phyloP scores from a whole-genome alignment of 352 stramenopile species.

The Blastocystis sp. region DNA sequence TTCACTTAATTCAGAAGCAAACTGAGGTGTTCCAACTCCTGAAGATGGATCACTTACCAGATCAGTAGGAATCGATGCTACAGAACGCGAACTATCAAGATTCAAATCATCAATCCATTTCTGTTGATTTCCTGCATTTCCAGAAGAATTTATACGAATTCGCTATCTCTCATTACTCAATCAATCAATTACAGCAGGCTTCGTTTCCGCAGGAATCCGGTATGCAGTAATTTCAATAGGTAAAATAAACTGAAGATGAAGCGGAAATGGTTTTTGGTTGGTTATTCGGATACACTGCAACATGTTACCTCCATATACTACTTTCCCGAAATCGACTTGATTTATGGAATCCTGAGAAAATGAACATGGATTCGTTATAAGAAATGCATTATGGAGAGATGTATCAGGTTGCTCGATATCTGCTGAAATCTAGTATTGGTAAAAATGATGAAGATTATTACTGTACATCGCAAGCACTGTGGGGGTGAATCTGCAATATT shows the following conservation, averaged over 20 bases:
- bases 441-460: neutral
- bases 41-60: neutral
- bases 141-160: neutral
- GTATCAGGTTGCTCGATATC: neutral
- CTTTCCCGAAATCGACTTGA: neutral
- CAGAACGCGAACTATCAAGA: neutral
- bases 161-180: neutral
- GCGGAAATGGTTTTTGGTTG: neutral
- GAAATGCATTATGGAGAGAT: slow-evolving; percentile 14
- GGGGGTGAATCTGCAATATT: neutral
- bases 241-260: neutral
- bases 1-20: neutral
- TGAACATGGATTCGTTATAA: neutral
- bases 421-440: slow-evolving; percentile 28
- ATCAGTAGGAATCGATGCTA: neutral
- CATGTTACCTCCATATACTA: neutral
- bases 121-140: neutral
- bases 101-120: slow-evolving; percentile 42
- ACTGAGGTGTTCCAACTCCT: neutral
- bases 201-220: neutral
- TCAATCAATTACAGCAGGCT: neutral
- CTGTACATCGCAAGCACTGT: neutral
- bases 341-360: neutral
- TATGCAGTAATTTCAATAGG: neutral
- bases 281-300: neutral